Conservation (phyloP, 345 rosid genomes). For the Populus davidiana region DNA sequence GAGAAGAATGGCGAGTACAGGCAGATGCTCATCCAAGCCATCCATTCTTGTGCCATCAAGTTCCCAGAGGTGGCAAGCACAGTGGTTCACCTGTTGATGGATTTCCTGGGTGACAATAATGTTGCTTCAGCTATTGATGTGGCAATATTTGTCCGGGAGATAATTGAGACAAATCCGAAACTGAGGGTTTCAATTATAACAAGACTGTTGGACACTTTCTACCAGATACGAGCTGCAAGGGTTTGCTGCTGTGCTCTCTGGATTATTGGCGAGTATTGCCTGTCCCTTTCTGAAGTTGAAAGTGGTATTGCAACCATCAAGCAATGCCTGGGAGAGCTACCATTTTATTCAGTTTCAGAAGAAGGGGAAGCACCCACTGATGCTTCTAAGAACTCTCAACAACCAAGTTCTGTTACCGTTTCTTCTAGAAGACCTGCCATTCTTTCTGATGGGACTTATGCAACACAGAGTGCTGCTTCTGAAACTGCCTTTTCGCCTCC, state of each 20-base stretch:
- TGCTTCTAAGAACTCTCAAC: slow-evolving; percentile 54
- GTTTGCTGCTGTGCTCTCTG: slow-evolving; percentile 90
- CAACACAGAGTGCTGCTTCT: slow-evolving; percentile 89
- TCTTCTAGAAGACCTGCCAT: slow-evolving; percentile 82
- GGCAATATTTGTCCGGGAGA: slow-evolving; percentile 72
- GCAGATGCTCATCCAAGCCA: slow-evolving; percentile 93
- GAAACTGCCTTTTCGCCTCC: slow-evolving; percentile 84
- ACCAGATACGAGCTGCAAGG: slow-evolving; percentile 83
- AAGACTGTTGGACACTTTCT: slow-evolving; percentile 81
- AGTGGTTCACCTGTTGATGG: slow-evolving; percentile 87
- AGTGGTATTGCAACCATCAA: slow-evolving; percentile 73
- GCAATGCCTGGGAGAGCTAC: slow-evolving; percentile 88
- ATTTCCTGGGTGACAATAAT: slow-evolving; percentile 84
- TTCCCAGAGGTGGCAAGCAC: slow-evolving; percentile 95
- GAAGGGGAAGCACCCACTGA: slow-evolving; percentile 60
- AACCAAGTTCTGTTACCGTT: slow-evolving; percentile 48
- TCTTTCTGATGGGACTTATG: slow-evolving; percentile 91
- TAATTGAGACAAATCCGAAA: slow-evolving; percentile 79
- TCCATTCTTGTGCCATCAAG: slow-evolving; percentile 83
- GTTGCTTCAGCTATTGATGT: slow-evolving; percentile 90
- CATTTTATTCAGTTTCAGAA: slow-evolving; percentile 65
- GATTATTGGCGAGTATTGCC: slow-evolving; percentile 89
- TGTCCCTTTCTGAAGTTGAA: slow-evolving; percentile 82
- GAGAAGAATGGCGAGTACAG: slow-evolving; percentile 91
- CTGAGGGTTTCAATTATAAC: slow-evolving; percentile 80